Conservation (phyloP, 2,329 filamentous ascomycete species). For the Drechslerella stenobrocha region DNA sequence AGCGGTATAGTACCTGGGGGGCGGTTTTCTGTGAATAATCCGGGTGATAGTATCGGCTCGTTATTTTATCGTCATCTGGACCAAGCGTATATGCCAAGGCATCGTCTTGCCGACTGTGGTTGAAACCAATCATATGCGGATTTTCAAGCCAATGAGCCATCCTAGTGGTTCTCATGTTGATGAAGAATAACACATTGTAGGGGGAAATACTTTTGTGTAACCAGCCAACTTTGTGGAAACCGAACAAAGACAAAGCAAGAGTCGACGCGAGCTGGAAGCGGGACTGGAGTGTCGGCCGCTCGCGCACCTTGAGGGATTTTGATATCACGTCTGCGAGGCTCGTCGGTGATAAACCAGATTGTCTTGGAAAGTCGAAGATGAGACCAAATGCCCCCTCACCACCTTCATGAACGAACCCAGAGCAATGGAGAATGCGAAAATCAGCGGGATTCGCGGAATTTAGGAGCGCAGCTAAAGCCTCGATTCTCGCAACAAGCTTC, state of each 20-base stretch:
- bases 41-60: constrained; percentile 21
- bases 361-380: constrained; percentile 22
- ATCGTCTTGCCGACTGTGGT: constrained; percentile 28
- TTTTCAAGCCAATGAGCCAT: constrained; percentile 18
- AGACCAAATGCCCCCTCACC: constrained; percentile 20
- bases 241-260: constrained; percentile 15
- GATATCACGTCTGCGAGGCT: constrained; percentile 12
- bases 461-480: constrained; percentile 11
- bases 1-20: constrained; percentile 7
- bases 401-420: constrained; percentile 16
- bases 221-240: constrained; percentile 39
- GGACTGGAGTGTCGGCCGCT: constrained; percentile 22
- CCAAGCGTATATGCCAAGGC: constrained; percentile 12
- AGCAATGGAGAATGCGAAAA: constrained; percentile 32
- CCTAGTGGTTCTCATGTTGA: not conserved
- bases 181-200: constrained; percentile 25
- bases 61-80: constrained; percentile 6
- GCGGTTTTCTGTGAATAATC: constrained; percentile 2
- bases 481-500: constrained; percentile 14
- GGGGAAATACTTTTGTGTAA: constrained; percentile 29
- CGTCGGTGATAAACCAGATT: constrained; percentile 5
- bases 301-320: constrained; percentile 5
- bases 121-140: constrained; percentile 28
- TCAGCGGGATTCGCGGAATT: constrained; percentile 8
- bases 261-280: constrained; percentile 22